phyloP scores from a whole-genome alignment of 2,329 filamentous ascomycete species.

The Chaetothyriales sp. region DNA sequence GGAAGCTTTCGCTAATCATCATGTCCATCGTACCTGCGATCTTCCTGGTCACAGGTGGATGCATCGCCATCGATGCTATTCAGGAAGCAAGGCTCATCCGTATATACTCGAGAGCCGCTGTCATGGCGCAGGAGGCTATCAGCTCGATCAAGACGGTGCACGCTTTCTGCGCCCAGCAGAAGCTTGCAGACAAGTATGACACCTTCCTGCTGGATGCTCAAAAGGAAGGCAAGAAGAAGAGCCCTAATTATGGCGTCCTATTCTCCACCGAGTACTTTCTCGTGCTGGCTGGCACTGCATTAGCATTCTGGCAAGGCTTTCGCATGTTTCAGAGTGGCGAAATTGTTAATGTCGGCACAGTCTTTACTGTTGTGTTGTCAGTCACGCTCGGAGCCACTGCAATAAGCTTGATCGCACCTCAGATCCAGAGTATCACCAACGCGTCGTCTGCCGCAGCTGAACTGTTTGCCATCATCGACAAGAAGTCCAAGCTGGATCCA shows the following conservation, averaged over 20 bases:
- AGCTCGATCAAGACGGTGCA: constrained; percentile 37
- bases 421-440: constrained; percentile 30
- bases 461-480: constrained; percentile 81
- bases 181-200: constrained; percentile 33
- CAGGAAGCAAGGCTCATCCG: constrained; percentile 16
- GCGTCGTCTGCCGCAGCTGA: constrained; percentile 30
- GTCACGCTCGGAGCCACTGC: constrained; percentile 11
- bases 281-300: constrained; percentile 48
- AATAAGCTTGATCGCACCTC: constrained; percentile 21
- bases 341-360: constrained; percentile 17
- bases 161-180: constrained; percentile 35
- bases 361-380: constrained; percentile 20
- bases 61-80: constrained; percentile 16
- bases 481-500: constrained; percentile 69
- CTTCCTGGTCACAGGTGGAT: constrained; percentile 17
- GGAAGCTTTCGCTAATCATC: constrained; percentile 34
- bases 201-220: constrained; percentile 30
- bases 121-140: constrained; percentile 39
- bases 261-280: constrained; percentile 41
- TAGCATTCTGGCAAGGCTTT: constrained; percentile 35
- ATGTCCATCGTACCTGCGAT: constrained; percentile 37
- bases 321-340: constrained; percentile 21
- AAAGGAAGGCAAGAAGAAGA: constrained; percentile 33
- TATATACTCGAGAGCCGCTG: constrained; percentile 32
- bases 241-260: constrained; percentile 28